A percentile compares a stretch with the other conserved stretches of the same genome.
These are phyloP conservation scores for Metschnikowia hibisci DNA, from an alignment of 805 yeast species.

Conservation along the genomic window DNA sequence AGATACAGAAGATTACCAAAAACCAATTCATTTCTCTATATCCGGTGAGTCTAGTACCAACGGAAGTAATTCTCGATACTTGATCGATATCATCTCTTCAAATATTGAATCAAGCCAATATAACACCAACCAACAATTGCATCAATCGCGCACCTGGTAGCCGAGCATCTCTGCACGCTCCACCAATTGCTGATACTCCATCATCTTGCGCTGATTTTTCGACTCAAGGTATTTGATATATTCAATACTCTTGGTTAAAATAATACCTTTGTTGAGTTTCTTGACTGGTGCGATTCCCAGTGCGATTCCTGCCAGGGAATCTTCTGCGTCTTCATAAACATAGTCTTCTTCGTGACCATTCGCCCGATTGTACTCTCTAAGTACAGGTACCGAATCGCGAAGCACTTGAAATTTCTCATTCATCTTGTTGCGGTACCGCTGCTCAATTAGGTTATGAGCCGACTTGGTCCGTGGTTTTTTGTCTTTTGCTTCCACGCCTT, in stretches of 20 bases:
- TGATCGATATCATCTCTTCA: background rate
- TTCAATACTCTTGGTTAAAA: conserved; percentile 73
- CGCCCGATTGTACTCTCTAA: conserved; percentile 25
- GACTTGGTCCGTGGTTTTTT: conserved; percentile 25
- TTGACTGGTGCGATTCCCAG: conserved; percentile 67
- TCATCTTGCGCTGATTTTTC: conserved; percentile 47
- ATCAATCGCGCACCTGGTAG: conserved; percentile 2
- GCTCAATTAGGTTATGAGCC: conserved; percentile 42
- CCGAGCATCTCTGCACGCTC: conserved; percentile 37
- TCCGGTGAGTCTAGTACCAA: too few species aligned
- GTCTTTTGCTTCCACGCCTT: background rate
- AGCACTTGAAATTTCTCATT: conserved; percentile 39
- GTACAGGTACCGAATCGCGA: conserved; percentile 38
- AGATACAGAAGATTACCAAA: too few species aligned
- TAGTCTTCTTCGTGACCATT: conserved; percentile 7
- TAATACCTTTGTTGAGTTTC: conserved; percentile 74
- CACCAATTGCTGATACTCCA: conserved; percentile 50
- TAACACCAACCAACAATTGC: background rate
- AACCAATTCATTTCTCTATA: too few species aligned
- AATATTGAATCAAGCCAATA: background rate
- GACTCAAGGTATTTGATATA: conserved; percentile 69
- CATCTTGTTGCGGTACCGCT: conserved; percentile 41
- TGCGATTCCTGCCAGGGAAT: conserved; percentile 19
- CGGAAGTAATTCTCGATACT: too few species aligned
- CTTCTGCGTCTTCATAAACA: conserved; percentile 25